Percentiles rank a stretch among this genome's conserved stretches.
Evolutionary conservation across 495 filamentous ascomycete genomes (phyloP).

Genomic region (Ramalina intermedia): DNA sequence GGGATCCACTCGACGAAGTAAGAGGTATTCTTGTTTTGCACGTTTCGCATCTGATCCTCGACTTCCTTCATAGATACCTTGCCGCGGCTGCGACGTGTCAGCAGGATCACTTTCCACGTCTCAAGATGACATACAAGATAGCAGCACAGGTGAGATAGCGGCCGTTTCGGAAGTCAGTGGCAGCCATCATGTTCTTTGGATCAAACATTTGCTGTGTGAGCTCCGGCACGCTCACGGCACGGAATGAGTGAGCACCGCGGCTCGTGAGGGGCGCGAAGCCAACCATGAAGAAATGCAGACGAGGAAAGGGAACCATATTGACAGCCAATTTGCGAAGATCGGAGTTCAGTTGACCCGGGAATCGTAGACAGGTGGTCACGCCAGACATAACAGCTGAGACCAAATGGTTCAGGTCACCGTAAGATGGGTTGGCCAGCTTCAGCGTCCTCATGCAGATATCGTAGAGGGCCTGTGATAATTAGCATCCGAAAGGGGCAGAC

Average conservation of each 20-base stretch:
- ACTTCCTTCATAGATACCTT: slow-evolving; percentile 99
- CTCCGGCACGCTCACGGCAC: slow-evolving; percentile 92
- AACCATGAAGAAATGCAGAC: slow-evolving; percentile 99
- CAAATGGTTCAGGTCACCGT: slow-evolving; percentile 98
- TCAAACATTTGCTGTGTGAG: slow-evolving; percentile 99
- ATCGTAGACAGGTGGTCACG: slow-evolving; percentile 95
- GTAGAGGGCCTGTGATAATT: slow-evolving; percentile 64
- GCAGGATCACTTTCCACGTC: slow-evolving; percentile 4
- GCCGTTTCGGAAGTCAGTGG: slow-evolving; percentile 98
- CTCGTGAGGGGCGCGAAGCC: slow-evolving; percentile 97
- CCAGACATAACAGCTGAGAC: slow-evolving; percentile 99
- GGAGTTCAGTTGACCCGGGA: slow-evolving; percentile 99
- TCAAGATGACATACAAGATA: slow-evolving; percentile 53
- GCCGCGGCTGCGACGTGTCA: slow-evolving; percentile 56
- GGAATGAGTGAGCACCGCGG: slow-evolving; percentile 90
- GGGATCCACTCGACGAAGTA: slow-evolving; percentile 99
- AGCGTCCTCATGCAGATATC: slow-evolving; percentile 99
- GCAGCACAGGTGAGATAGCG: slow-evolving; percentile 99
- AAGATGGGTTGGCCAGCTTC: slow-evolving; percentile 95
- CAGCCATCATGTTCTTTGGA: slow-evolving; percentile 99
- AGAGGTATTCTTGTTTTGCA: slow-evolving; percentile 99
- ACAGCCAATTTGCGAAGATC: slow-evolving; percentile 98
- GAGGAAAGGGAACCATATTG: slow-evolving; percentile 99
- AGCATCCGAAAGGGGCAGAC: slow-evolving; percentile 5
- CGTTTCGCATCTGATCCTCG: slow-evolving; percentile 99